Conservation (phyloP, 2,329 filamentous ascomycete species). For the Clarireedia homoeocarpa region DNA sequence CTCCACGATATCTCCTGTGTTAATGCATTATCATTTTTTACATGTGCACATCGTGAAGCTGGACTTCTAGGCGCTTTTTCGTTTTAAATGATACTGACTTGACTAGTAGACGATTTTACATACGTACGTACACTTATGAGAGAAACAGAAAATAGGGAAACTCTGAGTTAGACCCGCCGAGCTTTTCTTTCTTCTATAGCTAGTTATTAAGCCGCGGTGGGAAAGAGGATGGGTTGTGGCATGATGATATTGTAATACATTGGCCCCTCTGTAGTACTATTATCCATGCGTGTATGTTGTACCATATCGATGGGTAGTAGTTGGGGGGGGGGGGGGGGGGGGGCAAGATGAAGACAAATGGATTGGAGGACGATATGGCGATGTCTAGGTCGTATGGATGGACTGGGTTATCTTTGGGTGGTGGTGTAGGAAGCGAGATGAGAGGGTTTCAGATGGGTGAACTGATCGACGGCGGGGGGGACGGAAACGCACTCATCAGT, state of each 20-base stretch:
- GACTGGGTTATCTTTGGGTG: not conserved
- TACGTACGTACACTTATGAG: not conserved
- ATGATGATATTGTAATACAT: constrained; percentile 3
- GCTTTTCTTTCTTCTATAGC: not conserved
- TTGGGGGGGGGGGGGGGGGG: no score
- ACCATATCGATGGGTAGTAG: not conserved
- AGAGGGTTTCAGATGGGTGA: no score
- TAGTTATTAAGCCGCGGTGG: not conserved
- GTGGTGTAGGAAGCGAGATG: not conserved
- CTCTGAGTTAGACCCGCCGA: not conserved
- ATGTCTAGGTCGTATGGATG: no score
- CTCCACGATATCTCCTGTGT: no score
- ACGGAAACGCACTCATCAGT: no score
- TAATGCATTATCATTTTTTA: no score
- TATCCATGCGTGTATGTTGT: not conserved
- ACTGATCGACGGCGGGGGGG: not conserved
- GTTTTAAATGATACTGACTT: not conserved
- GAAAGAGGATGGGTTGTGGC: not conserved
- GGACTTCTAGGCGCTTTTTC: no score
- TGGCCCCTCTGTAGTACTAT: not conserved
- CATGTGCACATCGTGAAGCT: no score
- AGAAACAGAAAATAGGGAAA: not conserved
- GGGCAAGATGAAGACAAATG: no score
- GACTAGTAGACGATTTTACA: not conserved
- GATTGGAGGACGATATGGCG: no score